Evolutionary conservation across 106 monocot species (phyloP).

Genomic region (Cymbidium sinense): DNA sequence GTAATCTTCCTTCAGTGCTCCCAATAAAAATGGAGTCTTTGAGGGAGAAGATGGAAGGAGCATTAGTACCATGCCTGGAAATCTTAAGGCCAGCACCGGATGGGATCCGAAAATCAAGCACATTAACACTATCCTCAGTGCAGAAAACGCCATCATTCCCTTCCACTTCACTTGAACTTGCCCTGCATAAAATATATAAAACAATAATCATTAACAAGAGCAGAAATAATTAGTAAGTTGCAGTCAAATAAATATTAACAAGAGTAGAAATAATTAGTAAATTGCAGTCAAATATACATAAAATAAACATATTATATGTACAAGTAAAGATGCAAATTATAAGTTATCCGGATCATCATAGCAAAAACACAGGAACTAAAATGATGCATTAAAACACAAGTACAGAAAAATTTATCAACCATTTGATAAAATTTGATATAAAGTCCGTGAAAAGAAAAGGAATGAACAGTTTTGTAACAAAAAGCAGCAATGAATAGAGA

Average conservation of each 20-base stretch:
- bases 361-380: no score
- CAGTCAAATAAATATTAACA: no score
- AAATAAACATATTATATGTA: no score
- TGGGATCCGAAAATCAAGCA: conserved; percentile 72
- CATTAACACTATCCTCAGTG: conserved; percentile 77
- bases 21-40: conserved; percentile 79
- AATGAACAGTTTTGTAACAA: no score
- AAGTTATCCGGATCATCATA: no score
- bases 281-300: no score
- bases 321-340: no score
- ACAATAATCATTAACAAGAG: no score
- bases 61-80: conserved; percentile 29
- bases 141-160: conserved; percentile 93
- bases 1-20: conserved; percentile 44
- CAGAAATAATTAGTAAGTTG: no score
- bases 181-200: conserved; percentile 32
- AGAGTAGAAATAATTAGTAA: no score
- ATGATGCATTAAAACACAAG: no score
- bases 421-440: not conserved
- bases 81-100: conserved; percentile 74
- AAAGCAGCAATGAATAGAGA: not conserved
- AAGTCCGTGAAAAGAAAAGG: not conserved
- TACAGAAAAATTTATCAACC: no score
- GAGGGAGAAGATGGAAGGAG: conserved; percentile 63
- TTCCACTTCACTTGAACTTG: conserved; percentile 82